A percentile compares a stretch with the other conserved stretches of the same genome.
These are phyloP conservation scores for Hirschfeldia incana DNA, from an alignment of 345 rosid genomes.

Conservation along the genomic window DNA sequence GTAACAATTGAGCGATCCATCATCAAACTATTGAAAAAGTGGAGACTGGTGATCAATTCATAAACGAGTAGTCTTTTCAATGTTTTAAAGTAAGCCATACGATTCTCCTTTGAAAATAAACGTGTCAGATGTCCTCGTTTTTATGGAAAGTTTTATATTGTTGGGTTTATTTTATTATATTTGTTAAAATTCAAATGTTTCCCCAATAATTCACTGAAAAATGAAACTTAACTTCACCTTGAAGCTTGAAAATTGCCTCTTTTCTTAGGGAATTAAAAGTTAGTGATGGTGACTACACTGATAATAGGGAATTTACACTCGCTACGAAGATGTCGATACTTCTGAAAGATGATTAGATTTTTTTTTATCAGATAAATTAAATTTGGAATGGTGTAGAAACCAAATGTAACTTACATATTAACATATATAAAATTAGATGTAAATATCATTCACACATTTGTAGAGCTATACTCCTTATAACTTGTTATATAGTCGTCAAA, in stretches of 20 bases:
- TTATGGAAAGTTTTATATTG: constrained; percentile 26
- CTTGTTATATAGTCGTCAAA: no score
- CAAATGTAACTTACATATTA: no score
- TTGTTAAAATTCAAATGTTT: constrained; percentile 38
- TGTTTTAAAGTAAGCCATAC: constrained; percentile 22
- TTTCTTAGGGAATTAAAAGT: no score
- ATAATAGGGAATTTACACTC: no score
- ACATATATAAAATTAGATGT: no score
- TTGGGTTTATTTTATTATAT: constrained; percentile 38
- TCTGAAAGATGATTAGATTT: no score
- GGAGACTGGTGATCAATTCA: neutral
- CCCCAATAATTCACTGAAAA: constrained; percentile 43
- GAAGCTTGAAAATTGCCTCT: constrained; percentile 19
- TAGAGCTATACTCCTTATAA: no score
- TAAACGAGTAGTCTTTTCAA: constrained; percentile 24
- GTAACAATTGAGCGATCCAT: constrained; percentile 4
- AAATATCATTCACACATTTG: no score
- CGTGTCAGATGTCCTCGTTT: constrained; percentile 32
- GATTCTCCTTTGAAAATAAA: constrained; percentile 32
- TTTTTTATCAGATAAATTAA: no score
- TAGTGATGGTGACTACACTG: no score
- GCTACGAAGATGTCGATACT: no score
- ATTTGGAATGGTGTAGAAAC: no score
- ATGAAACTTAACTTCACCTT: constrained; percentile 31
- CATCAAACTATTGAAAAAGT: neutral